Conservation (phyloP, 495 filamentous ascomycete species). For the Darksidea phi region DNA sequence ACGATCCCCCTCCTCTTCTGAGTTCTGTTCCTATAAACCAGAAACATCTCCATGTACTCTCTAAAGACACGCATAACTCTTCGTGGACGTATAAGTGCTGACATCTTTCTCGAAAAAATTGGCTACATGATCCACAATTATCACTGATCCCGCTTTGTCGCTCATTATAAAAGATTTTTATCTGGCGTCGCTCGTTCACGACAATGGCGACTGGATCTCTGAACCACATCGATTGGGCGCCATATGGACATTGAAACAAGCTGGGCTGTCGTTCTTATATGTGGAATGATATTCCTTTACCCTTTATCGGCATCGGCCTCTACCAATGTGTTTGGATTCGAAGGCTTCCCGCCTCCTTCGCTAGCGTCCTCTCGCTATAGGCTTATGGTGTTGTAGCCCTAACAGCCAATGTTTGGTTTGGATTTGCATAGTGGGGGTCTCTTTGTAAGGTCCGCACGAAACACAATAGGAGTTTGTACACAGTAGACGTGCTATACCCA, state of each 20-base stretch:
- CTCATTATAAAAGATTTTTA: neutral
- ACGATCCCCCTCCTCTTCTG: too few relatives aligned
- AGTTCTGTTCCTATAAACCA: too few relatives aligned
- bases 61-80: too few relatives aligned
- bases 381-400: slow-evolving; percentile 4
- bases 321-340: slow-evolving; percentile 18
- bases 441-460: too few relatives aligned
- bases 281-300: slow-evolving; percentile 9
- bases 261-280: slow-evolving; percentile 9
- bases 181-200: neutral
- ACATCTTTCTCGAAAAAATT: too few relatives aligned
- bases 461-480: too few relatives aligned
- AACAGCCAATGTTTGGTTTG: too few relatives aligned
- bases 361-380: slow-evolving; percentile 1
- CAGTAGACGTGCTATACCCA: too few relatives aligned
- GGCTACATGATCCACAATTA: neutral
- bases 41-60: too few relatives aligned
- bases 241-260: slow-evolving; percentile 6
- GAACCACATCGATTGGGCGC: slow-evolving; percentile 4
- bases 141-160: neutral
- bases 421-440: too few relatives aligned
- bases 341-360: slow-evolving; percentile 8
- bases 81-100: too few relatives aligned
- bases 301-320: slow-evolving; percentile 9
- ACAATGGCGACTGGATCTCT: slow-evolving; percentile 2